Evolutionary conservation across 306 rosid genomes (phyloP).

Genomic region (Prinsepia uniflora): DNA sequence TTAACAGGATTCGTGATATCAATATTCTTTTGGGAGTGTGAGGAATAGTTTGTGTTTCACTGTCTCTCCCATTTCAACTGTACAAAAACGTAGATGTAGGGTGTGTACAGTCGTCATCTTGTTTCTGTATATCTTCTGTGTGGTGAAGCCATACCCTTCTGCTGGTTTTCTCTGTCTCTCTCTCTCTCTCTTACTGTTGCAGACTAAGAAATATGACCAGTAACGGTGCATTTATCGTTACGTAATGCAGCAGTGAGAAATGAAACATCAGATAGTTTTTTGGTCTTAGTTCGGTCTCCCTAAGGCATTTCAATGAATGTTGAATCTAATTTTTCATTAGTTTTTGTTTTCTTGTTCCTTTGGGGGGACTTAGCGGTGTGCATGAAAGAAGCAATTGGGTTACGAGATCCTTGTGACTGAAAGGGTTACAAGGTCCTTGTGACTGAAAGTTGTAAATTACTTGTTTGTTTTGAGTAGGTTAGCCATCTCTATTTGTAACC

Average conservation of each 20-base stretch:
- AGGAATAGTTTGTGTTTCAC: conserved; percentile 11
- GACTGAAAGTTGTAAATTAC: too few relatives aligned
- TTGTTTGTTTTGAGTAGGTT: too few relatives aligned
- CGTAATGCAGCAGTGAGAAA: not conserved
- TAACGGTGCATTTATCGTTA: not conserved
- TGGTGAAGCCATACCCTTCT: conserved; percentile 19
- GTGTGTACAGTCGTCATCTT: conserved; percentile 19
- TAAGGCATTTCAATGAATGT: too few relatives aligned
- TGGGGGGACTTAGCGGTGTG: too few relatives aligned
- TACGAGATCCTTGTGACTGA: too few relatives aligned
- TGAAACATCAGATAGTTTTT: not conserved
- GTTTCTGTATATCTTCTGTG: conserved; percentile 22
- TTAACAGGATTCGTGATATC: not conserved
- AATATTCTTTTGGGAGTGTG: conserved; percentile 16
- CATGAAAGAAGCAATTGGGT: too few relatives aligned
- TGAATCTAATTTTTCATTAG: too few relatives aligned
- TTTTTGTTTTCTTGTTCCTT: too few relatives aligned
- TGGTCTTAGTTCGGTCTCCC: too few relatives aligned
- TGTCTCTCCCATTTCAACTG: conserved; percentile 25
- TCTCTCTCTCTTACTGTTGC: conserved; percentile 8
- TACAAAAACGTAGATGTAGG: conserved; percentile 38
- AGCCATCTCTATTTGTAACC: too few relatives aligned
- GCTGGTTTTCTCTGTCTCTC: conserved; percentile 30
- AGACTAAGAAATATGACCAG: conserved; percentile 21
- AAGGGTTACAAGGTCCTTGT: too few relatives aligned